These are phyloP conservation scores for Aspergillus sp. DNA, from an alignment of 2,329 filamentous ascomycete genomes.

Conservation along the genomic window DNA sequence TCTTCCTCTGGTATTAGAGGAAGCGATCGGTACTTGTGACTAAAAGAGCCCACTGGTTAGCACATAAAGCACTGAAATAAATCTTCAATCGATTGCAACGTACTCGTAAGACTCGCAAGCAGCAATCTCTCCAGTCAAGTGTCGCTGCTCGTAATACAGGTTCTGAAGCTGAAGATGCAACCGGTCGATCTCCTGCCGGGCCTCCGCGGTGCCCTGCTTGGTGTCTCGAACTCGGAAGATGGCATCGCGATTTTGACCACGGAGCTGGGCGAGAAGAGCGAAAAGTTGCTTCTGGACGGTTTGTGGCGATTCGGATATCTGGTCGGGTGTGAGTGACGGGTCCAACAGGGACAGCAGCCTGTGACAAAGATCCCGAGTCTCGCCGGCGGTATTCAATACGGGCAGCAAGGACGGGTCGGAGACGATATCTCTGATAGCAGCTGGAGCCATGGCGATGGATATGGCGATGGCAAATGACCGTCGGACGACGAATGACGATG, in stretches of 20 bases:
- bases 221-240: slow-evolving; percentile 80
- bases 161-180: slow-evolving; percentile 93
- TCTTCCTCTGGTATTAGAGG: slow-evolving; percentile 81
- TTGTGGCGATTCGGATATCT: slow-evolving; percentile 8
- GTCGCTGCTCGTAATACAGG: slow-evolving; percentile 91
- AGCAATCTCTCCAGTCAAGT: slow-evolving; percentile 83
- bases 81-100: slow-evolving; percentile 37
- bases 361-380: slow-evolving; percentile 71
- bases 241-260: slow-evolving; percentile 78
- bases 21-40: slow-evolving; percentile 80
- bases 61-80: neutral
- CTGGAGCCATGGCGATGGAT: slow-evolving; percentile 28
- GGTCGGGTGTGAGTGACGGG: slow-evolving; percentile 37
- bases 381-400: slow-evolving; percentile 70
- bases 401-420: slow-evolving; percentile 65
- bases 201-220: slow-evolving; percentile 81
- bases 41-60: slow-evolving; percentile 8
- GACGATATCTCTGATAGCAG: slow-evolving; percentile 60
- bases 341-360: slow-evolving; percentile 58
- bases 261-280: slow-evolving; percentile 75
- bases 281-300: slow-evolving; percentile 69
- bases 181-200: slow-evolving; percentile 84
- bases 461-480: slow-evolving; percentile 3
- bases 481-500: slow-evolving; percentile 12
- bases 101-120: slow-evolving; percentile 92